Evolutionary conservation across 495 filamentous ascomycete genomes (phyloP), one percentile per base, ranked within the genome.

Genomic region (Clavariopsis aquatica): DNA sequence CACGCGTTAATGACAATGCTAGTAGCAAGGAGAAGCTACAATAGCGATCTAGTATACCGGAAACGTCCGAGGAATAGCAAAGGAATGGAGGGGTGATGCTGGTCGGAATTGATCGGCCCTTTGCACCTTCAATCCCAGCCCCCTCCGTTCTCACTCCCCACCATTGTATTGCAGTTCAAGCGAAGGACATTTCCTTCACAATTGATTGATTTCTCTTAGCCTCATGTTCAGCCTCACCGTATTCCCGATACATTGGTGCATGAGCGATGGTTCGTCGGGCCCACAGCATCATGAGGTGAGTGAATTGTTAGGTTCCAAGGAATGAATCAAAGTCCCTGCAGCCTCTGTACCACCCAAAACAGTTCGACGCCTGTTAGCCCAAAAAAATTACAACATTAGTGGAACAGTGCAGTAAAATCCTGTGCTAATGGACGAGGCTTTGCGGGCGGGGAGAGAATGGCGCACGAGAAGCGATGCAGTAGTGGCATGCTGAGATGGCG

Each of bases 61-160:
- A 20, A 45, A 55, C 34, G 51, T 38, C 51, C 38, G 52, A 31
- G 43, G 53, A n/a, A 23, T 20, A 17, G 10, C 29, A 34, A 53
- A 49, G n/a, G 27, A 41, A 49, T 52, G 60, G n/a, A n/a, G n/a
- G n/a, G 60, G 51, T 63, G 52, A 63, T 43, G 15, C 13, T 54
- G 61, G 43, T 49, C 20, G 27, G 53, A 13, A 20, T n/a, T 6
- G 8, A 57, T 64, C 49, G 61, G 61, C 29, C 19, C n/a, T 28
- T 51, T 22, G 22, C 26, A 20, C 43, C n/a, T n/a, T n/a, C n/a
- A n/a, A n/a, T n/a, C 4, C 20, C 60, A 22, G 31, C 47, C 60
- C 60, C 51, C 47, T 53, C 59, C 3, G 31, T 34, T 49, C 52
- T 13, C 1, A 0, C 61, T 23, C 41, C 19, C 52, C 61, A 36